Base-by-base conservation (phyloP, 768 basidiomycete species). In the Butyriboletus loyo region DNA sequence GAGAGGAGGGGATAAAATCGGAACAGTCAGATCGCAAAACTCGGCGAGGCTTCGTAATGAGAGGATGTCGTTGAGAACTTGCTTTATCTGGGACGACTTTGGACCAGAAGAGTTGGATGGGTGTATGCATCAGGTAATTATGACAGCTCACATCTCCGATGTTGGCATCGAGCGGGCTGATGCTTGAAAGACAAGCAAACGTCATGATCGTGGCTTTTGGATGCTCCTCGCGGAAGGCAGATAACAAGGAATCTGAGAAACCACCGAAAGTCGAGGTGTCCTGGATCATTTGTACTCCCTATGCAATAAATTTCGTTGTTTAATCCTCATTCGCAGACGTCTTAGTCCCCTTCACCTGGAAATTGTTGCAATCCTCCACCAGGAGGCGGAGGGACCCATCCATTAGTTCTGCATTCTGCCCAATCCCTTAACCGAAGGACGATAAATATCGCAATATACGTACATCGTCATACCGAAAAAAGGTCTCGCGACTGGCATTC, bases 301-400 rank as follows among this genome's bases (percentile, higher is more conserved):
- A 56, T 15, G 14, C 14, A 11, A 53, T 25, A 4, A 35, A 40
- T n/a, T 4, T 11, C 22, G 42, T 2, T 32, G n/a, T 47, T 59
- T 19, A 57, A 28, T 35, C 27, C 0, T 42, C 39, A 36, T 35
- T 32, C 15, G 15, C 15, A 34, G 25, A 48, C 0, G 9, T 54
- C 13, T 30, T 38, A 28, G 39, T 19, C 7, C 24, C 3, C 41
- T 46, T 49, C 57, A 87, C 89, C 80, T 90, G 89, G 14, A 86
- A 74, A 46, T 79, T 78, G 63, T 90, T 79, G 61, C 87, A 88
- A 57, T 89, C 88, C 63, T 92, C 89, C 5, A 87, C 75, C 49
- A 87, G 79, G 15, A 77, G 71, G 17, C 89, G 78, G 46, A 91
- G 73, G 13, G 82, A 74, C 5, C 79, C 82, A 38, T 91, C 88